Percentiles rank a stretch among this genome's conserved stretches.
Evolutionary conservation across 495 filamentous ascomycete species (phyloP).

Genomic region (Cenococcum geophilum): DNA sequence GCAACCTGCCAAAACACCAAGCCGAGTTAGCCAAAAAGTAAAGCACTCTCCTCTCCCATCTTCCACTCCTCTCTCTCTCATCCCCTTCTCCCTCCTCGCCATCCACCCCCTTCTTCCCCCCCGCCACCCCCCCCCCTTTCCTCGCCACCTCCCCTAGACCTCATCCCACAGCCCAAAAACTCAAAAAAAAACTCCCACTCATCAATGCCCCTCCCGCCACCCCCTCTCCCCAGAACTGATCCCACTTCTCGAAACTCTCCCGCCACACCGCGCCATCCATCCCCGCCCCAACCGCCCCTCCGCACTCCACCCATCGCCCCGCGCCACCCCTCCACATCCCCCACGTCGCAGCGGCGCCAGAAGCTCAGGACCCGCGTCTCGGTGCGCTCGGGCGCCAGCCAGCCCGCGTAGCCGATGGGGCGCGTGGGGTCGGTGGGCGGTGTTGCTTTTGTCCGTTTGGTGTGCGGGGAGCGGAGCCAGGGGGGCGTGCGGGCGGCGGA

Average conservation of each 20-base stretch:
- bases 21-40: neutral
- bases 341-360: slow-evolving; percentile 18
- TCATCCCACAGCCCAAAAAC: neutral
- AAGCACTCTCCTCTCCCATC: neutral
- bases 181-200: neutral
- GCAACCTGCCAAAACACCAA: slow-evolving; percentile 8
- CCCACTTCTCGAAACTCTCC: slow-evolving; percentile 13
- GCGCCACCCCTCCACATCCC: slow-evolving; percentile 11
- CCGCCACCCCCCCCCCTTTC: neutral
- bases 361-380: slow-evolving; percentile 8
- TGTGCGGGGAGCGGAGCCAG: slow-evolving; percentile 18
- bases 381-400: slow-evolving; percentile 18
- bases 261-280: slow-evolving; percentile 7
- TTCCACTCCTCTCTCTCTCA: neutral
- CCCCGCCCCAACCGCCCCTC: slow-evolving; percentile 13
- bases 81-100: neutral
- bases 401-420: slow-evolving; percentile 23
- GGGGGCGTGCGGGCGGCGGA: slow-evolving; percentile 21
- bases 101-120: neutral
- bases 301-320: slow-evolving; percentile 19
- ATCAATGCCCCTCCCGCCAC: slow-evolving; percentile 17
- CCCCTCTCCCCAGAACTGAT: slow-evolving; percentile 2
- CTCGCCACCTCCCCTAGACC: neutral
- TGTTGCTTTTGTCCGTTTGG: slow-evolving; percentile 13
- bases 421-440: slow-evolving; percentile 11